Evolutionary conservation across 2,329 filamentous ascomycete species (phyloP), one percentile per base, ranked within the genome.

Genomic region (Monosporascus sp.): DNA sequence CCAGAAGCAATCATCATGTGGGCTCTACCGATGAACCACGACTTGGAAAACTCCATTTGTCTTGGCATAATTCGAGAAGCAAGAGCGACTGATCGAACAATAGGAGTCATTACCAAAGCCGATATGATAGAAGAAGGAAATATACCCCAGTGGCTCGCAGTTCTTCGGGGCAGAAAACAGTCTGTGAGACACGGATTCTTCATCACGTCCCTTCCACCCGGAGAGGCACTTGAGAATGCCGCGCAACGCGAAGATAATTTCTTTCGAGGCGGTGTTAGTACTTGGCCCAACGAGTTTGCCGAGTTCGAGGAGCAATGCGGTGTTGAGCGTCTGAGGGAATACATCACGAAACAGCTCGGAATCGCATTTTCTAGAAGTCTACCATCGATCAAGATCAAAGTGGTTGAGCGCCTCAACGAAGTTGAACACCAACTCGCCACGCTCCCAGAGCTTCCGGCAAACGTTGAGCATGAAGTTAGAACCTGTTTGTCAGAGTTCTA

Each of bases 101-200:
- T 89, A 50, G 89, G 89, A 0, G 88, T 96, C 0, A 76, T 96
- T 17, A 96, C 91, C 0, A 96, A 96, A 62, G 90, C 91, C 0
- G 92, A 96, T 56, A 78, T 88, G 0, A 70, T 91, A 0, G 65
- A 70, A 0, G 76, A 77, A 0, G 74, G 77, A 2, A 71, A 81
- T 1, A 71, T 74, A 0, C 63, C 69, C 0, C 83, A 85, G 52
- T 89, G 88, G 79, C 65, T 81, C 0, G 72, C 78, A 0, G 85
- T 91, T 51, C 75, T 96, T 5, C 72, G 75, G 0, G 82, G 83
- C 0, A 65, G 80, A 2, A 79, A 80, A 2, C 89, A 89, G 54
- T 63, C 66, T 0, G 79, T 92, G 0, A 85, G 84, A 0, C 77
- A 89, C n/a, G 88, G 88, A 0, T 96, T 93, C 63, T 95, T 86